phyloP scores from a whole-genome alignment of 139 green algal genomes.

The Limnomonas spitsbergensis region DNA sequence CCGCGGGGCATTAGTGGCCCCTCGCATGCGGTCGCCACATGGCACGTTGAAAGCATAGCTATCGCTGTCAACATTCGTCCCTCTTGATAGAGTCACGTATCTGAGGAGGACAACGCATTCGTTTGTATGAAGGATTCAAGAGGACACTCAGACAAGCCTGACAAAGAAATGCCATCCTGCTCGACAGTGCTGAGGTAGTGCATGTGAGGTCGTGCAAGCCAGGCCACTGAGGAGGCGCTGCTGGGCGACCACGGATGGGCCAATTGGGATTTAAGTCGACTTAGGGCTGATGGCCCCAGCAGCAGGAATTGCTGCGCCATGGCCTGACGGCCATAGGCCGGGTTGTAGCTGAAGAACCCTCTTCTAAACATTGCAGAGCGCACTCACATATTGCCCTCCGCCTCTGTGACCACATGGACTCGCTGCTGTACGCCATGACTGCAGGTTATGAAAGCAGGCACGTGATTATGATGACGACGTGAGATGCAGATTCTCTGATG shows the following conservation, averaged over 20 bases:
- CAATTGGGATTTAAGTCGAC: background rate
- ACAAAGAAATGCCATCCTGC: too few relatives aligned
- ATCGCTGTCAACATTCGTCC: conserved; percentile 28
- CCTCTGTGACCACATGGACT: conserved; percentile 26
- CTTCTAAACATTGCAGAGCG: too few relatives aligned
- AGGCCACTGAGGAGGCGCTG: too few relatives aligned
- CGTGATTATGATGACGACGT: background rate
- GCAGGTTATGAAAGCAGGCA: background rate
- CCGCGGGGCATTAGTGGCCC: background rate
- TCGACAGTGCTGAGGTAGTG: too few relatives aligned
- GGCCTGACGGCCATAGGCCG: too few relatives aligned
- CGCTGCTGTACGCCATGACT: conserved; percentile 38
- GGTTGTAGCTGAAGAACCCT: too few relatives aligned
- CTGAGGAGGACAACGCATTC: conserved; percentile 19
- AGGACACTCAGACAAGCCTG: background rate
- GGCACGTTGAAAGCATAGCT: conserved; percentile 36
- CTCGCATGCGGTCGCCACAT: conserved; percentile 36
- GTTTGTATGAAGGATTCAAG: background rate
- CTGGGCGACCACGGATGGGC: too few relatives aligned
- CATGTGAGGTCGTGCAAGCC: too few relatives aligned
- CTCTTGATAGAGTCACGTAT: background rate
- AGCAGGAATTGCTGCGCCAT: too few relatives aligned
- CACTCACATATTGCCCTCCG: conserved; percentile 31
- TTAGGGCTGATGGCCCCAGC: background rate
- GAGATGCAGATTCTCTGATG: too few relatives aligned